These are phyloP conservation scores for Ophiobolus disseminans DNA, from an alignment of 2,329 filamentous ascomycete genomes.

Conservation along the genomic window DNA sequence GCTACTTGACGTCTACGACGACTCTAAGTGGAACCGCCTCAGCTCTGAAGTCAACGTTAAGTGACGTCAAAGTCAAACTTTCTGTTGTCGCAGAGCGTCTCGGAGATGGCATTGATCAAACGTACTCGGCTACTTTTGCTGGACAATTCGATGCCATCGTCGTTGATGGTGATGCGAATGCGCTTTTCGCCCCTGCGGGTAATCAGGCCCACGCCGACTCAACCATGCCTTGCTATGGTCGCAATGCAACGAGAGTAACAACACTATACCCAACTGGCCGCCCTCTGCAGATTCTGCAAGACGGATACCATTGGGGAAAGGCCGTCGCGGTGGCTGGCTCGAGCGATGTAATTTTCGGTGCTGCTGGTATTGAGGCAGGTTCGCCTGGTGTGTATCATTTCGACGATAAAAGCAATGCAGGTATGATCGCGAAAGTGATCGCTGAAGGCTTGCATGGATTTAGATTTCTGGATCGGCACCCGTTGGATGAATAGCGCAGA, in stretches of 20 bases:
- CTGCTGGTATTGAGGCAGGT: constrained; percentile 54
- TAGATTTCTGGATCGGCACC: constrained; percentile 70
- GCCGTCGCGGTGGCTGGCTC: constrained; percentile 67
- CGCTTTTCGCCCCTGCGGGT: constrained; percentile 61
- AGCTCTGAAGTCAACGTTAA: constrained; percentile 62
- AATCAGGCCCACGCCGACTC: constrained; percentile 36
- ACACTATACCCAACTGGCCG: constrained; percentile 69
- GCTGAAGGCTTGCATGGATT: constrained; percentile 67
- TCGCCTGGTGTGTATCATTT: constrained; percentile 49
- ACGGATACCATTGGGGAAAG: constrained; percentile 74
- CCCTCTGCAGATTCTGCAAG: constrained; percentile 68
- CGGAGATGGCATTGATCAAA: constrained; percentile 62
- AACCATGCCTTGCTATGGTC: constrained; percentile 26
- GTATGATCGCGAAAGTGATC: constrained; percentile 28
- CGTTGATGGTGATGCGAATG: constrained; percentile 60
- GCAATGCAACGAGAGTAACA: constrained; percentile 44
- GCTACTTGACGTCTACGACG: constrained; percentile 63
- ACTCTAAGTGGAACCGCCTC: constrained; percentile 53
- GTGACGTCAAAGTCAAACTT: constrained; percentile 61
- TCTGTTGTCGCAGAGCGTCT: constrained; percentile 68
- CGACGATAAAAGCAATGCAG: constrained; percentile 12
- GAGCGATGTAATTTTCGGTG: constrained; percentile 49
- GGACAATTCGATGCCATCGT: constrained; percentile 69
- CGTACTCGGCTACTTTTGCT: constrained; percentile 71
- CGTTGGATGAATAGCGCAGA: constrained; percentile 57